phyloP scores from a whole-genome alignment of 1,284 basidiomycete species.

The Cryptococcus neoformans region DNA sequence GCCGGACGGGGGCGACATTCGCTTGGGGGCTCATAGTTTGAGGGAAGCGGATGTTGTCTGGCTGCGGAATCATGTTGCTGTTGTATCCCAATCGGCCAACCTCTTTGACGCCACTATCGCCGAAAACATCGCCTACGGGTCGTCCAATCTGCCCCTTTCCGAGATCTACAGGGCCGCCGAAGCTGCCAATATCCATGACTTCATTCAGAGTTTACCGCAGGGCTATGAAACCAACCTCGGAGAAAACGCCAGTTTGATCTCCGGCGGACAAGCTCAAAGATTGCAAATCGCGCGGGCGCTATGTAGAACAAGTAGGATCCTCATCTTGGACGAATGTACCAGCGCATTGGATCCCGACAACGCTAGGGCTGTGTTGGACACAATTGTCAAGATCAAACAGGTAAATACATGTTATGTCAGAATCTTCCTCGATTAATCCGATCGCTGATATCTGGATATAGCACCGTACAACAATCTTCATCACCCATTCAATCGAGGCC shows the following conservation, averaged over 20 bases:
- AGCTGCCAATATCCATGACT: slow-evolving; percentile 80
- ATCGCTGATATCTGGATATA: slow-evolving; percentile 70
- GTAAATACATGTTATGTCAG: slow-evolving; percentile 31
- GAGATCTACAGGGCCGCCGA: slow-evolving; percentile 67
- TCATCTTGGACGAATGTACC: slow-evolving; percentile 94
- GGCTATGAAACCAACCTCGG: slow-evolving; percentile 85
- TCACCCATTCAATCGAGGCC: slow-evolving; percentile 87
- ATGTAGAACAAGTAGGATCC: slow-evolving; percentile 62
- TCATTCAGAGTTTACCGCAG: slow-evolving; percentile 71
- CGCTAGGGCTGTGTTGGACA: slow-evolving; percentile 73
- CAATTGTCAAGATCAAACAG: slow-evolving; percentile 62
- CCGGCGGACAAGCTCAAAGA: slow-evolving; percentile 92
- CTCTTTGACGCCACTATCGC: slow-evolving; percentile 80
- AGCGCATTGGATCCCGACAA: slow-evolving; percentile 82
- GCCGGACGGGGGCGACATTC: slow-evolving; percentile 63
- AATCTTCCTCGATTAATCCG: no score
- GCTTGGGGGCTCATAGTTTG: slow-evolving; percentile 53
- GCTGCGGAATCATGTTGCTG: slow-evolving; percentile 75
- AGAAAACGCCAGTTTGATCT: slow-evolving; percentile 82
- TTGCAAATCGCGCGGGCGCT: slow-evolving; percentile 88
- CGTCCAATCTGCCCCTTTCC: slow-evolving; percentile 52
- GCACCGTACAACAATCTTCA: slow-evolving; percentile 76
- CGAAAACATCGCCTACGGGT: slow-evolving; percentile 84
- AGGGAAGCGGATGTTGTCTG: slow-evolving; percentile 62
- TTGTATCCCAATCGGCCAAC: slow-evolving; percentile 80